Percentiles rank a stretch among this genome's conserved stretches.
Evolutionary conservation across 371 early-diverging fungal species (phyloP).

Genomic region (Smittium mucronatum): DNA sequence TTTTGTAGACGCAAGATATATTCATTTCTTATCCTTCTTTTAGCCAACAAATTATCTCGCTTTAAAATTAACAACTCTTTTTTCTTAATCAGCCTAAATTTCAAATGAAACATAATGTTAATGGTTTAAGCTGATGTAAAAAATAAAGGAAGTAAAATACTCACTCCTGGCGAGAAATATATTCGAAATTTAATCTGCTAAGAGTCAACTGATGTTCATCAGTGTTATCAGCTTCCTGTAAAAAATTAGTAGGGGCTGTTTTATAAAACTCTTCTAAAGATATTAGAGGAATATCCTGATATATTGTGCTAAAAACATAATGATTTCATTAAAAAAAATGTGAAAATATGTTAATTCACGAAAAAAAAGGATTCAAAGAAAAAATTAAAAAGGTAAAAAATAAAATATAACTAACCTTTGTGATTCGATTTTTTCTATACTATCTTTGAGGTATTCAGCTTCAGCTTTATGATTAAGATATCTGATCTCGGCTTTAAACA

Average conservation of each 20-base stretch:
- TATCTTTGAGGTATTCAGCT: not conserved
- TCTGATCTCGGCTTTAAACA: not conserved
- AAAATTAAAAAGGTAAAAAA: not conserved
- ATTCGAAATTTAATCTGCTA: constrained; percentile 8
- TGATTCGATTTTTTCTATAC: not conserved
- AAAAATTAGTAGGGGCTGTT: not conserved
- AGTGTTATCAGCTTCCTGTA: not conserved
- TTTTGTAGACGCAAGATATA: constrained; percentile 2
- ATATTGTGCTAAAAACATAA: not conserved
- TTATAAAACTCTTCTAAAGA: not conserved
- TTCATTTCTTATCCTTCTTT: not conserved
- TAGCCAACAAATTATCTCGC: not conserved
- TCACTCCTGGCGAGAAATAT: not conserved
- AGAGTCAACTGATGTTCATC: not conserved
- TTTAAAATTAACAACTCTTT: not conserved
- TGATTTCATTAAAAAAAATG: not conserved
- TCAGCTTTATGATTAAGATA: not conserved
- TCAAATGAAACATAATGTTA: not conserved
- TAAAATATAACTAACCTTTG: not conserved
- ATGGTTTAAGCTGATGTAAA: not conserved
- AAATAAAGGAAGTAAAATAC: not conserved
- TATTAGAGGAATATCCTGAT: not conserved
- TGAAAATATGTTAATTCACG: not conserved
- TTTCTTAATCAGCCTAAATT: not conserved
- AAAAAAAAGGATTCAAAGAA: not conserved